Evolutionary conservation across 2,329 filamentous ascomycete genomes (phyloP), one percentile per base, ranked within the genome.

Genomic region (Chrysoporthe cubensis): DNA sequence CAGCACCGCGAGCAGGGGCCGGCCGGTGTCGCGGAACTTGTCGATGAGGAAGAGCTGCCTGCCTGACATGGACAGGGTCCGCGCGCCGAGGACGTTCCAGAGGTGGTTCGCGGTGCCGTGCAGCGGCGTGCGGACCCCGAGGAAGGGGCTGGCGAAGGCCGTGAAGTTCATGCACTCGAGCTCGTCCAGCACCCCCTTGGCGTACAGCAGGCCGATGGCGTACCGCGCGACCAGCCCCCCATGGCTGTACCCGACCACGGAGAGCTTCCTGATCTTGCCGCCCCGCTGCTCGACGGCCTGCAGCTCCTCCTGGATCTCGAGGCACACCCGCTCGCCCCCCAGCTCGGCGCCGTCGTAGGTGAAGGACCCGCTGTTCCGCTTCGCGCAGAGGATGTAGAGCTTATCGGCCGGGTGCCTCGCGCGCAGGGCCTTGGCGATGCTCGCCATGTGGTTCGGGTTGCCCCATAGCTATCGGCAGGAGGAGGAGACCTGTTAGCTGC

Each of bases 161-260:
- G 91, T 93, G 79, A 98, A 97, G 82, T 97, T 97, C 79, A 95
- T 87, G 71, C 95, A 95, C 75, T 93, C 85, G 37, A 98, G 84
- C 67, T 85, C 85, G 66, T 97, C 90, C 66, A 98, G 89, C 67
- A 93, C 84, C 9, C 94, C 93, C 74, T 91, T 92, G 65, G 92
- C 90, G 73, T 94, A 88, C 3, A 98, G 83, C 74, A 98, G 81
- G 0, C 95, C 95, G 66, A 97, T 86, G 1, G 92, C 91, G 80
- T 97, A 98, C 69, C 95, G 87, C 11, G 93, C 89, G 4, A 98
- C 89, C 7, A 98, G 82, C 0, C 95, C 95, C 58, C 95, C 95
- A 1, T 97, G 84, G 0, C 93, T 97, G 78, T 98, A 97, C 50
- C 95, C 95, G 56, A 95, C 86, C 52, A 98, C 83, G 77, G 94